phyloP scores from a whole-genome alignment of 345 rosid species.

The Angophora floribunda region DNA sequence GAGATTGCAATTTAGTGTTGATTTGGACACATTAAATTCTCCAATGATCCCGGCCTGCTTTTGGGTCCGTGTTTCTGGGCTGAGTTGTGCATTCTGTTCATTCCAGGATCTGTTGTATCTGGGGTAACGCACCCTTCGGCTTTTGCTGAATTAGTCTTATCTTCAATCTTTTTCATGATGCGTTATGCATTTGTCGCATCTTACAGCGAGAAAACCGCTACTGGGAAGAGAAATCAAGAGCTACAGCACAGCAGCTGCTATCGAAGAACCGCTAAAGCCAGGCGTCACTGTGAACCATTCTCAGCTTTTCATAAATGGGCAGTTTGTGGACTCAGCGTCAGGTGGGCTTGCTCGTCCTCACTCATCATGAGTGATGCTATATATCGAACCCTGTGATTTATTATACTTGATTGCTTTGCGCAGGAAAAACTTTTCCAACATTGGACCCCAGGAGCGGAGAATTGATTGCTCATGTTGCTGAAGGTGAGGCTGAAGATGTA shows the following conservation, averaged over 20 bases:
- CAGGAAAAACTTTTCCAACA: constrained; percentile 72
- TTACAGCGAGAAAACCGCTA: constrained; percentile 29
- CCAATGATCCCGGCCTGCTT: neutral
- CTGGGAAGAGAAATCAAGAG: constrained; percentile 25
- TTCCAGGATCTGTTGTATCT: neutral
- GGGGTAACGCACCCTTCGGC: neutral
- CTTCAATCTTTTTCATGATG: neutral
- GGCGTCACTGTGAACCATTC: constrained; percentile 44
- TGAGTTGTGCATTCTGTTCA: neutral
- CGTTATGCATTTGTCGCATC: neutral
- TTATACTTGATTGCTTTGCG: neutral
- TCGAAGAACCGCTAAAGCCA: constrained; percentile 53
- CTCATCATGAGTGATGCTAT: neutral
- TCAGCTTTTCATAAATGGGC: constrained; percentile 70
- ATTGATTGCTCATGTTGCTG: constrained; percentile 85
- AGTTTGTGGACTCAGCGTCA: constrained; percentile 77
- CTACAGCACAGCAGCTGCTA: constrained; percentile 45
- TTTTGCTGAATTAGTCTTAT: neutral
- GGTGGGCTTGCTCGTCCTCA: constrained; percentile 24
- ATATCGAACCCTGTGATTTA: neutral
- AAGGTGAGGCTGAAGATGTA: constrained; percentile 87
- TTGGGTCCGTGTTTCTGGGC: neutral
- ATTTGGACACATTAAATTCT: neutral
- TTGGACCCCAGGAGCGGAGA: constrained; percentile 89
- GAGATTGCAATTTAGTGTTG: neutral